These are phyloP conservation scores for Retiboletus flavoniger DNA, from an alignment of 1,284 basidiomycete genomes.

Conservation along the genomic window DNA sequence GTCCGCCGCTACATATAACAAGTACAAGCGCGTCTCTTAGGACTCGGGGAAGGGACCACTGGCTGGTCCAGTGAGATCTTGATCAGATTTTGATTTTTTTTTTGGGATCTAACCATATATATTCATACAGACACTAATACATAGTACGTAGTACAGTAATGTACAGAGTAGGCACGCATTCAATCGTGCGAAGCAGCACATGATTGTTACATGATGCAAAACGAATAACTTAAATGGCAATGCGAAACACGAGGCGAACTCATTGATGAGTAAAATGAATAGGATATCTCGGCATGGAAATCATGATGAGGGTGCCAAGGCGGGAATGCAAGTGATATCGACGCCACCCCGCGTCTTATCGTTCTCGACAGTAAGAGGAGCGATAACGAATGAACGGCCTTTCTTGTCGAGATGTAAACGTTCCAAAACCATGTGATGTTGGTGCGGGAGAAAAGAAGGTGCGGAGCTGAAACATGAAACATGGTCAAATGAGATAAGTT, in stretches of 20 bases:
- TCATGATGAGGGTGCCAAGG: slow-evolving; percentile 1
- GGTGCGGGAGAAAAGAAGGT: not conserved
- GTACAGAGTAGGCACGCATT: slow-evolving; percentile 6
- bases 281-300: slow-evolving; percentile 24
- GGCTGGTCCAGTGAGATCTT: slow-evolving; percentile 17
- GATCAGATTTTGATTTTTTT: not conserved
- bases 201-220: slow-evolving; percentile 11
- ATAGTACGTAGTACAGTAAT: slow-evolving; percentile 13
- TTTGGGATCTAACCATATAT: slow-evolving; percentile 13
- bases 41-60: not conserved
- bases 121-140: slow-evolving; percentile 27
- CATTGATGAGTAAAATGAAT: slow-evolving; percentile 13
- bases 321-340: slow-evolving; percentile 8
- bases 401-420: not conserved
- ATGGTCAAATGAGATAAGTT: slow-evolving; percentile 10
- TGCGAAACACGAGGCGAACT: slow-evolving; percentile 5
- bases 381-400: slow-evolving; percentile 11
- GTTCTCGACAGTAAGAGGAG: not conserved
- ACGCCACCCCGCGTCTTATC: slow-evolving; percentile 12
- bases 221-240: slow-evolving; percentile 1
- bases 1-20: slow-evolving; percentile 31
- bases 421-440: slow-evolving; percentile 7
- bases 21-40: slow-evolving; percentile 32
- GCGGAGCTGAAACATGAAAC: not conserved
- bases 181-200: slow-evolving; percentile 1